Conservation (phyloP, 2,329 filamentous ascomycete genomes). For the Verticillium longisporum region DNA sequence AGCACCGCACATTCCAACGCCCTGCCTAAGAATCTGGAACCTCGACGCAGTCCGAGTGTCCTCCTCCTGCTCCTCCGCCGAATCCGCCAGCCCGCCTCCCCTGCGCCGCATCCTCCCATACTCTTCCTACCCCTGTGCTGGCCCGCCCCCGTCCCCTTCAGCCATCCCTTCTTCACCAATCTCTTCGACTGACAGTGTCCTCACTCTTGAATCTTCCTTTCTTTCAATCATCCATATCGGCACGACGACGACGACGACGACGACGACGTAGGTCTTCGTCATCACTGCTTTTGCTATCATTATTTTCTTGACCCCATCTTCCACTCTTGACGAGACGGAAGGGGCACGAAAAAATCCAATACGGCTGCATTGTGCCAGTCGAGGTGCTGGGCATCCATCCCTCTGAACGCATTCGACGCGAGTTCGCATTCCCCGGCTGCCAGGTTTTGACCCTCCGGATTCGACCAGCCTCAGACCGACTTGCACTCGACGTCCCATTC, state of each 20-base stretch:
- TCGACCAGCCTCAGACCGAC: not conserved
- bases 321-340: not conserved
- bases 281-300: not conserved
- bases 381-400: not conserved
- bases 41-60: not conserved
- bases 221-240: not conserved
- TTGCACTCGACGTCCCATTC: not conserved
- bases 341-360: not conserved
- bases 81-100: not conserved
- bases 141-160: not conserved
- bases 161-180: not conserved
- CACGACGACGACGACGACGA: too few species aligned
- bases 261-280: not conserved
- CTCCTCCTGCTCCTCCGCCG: not conserved
- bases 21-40: not conserved
- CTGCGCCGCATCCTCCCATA: not conserved
- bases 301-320: not conserved
- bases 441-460: not conserved
- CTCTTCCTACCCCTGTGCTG: not conserved
- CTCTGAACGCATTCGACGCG: not conserved
- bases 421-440: not conserved
- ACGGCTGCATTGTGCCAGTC: not conserved
- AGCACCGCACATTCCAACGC: not conserved
- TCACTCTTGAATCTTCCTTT: not conserved
- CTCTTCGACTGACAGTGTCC: not conserved